These are phyloP conservation scores for Starmera quercuum DNA, from an alignment of 805 yeast genomes.

Conservation along the genomic window DNA sequence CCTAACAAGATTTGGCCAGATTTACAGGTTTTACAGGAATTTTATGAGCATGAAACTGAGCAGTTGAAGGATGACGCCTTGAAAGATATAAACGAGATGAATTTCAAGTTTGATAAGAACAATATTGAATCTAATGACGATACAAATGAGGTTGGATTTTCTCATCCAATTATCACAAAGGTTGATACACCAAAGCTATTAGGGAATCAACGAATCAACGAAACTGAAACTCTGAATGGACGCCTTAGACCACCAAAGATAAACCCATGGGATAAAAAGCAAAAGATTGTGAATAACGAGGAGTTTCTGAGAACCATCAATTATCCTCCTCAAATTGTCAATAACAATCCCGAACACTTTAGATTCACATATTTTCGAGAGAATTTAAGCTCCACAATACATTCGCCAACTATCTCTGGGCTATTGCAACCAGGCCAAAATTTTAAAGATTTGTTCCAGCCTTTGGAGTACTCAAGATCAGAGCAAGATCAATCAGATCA, in stretches of 20 bases:
- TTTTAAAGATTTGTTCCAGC: conserved; percentile 57
- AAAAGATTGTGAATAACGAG: conserved; percentile 13
- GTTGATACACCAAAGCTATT: conserved; percentile 31
- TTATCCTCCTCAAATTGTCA: conserved; percentile 37
- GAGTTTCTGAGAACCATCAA: conserved; percentile 19
- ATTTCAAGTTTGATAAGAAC: conserved; percentile 26
- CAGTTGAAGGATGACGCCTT: conserved; percentile 34
- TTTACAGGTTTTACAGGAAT: conserved; percentile 64
- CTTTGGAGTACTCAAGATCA: conserved; percentile 22
- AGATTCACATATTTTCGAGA: conserved; percentile 92
- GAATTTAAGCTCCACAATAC: conserved; percentile 81
- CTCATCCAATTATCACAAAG: conserved; percentile 34
- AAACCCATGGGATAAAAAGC: conserved; percentile 61
- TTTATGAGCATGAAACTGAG: conserved; percentile 59
- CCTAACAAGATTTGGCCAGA: conserved; percentile 72
- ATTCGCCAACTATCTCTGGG: conserved; percentile 83
- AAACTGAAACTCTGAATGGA: conserved; percentile 49
- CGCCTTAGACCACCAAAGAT: conserved; percentile 68
- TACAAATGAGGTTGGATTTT: conserved; percentile 25
- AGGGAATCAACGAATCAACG: conserved; percentile 41
- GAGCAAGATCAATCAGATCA: conserved; percentile 1
- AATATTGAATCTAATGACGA: conserved; percentile 14
- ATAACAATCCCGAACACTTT: conserved; percentile 45
- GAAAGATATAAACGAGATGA: conserved; percentile 29
- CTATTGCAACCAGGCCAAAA: conserved; percentile 54